These are phyloP conservation scores for Gleditsia sinensis DNA, from an alignment of 306 rosid species.

Conservation along the genomic window DNA sequence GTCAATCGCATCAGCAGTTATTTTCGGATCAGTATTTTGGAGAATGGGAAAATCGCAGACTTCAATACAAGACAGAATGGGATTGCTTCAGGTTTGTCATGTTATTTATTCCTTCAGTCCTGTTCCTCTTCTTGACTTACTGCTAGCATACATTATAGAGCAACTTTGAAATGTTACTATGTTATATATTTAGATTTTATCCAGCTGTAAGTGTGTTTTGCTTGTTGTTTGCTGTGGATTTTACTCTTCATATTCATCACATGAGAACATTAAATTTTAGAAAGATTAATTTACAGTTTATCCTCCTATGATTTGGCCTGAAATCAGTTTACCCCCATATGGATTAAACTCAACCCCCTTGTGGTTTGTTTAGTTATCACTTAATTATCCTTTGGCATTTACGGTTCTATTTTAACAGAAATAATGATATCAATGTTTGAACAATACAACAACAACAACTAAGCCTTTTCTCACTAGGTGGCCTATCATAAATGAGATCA, in stretches of 20 bases:
- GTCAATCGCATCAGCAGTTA: slow-evolving; percentile 93
- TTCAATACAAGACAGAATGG: slow-evolving; percentile 97
- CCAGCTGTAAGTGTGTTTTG: background rate
- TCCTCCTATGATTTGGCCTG: background rate
- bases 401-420: background rate
- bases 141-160: slow-evolving; percentile 12
- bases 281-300: background rate
- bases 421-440: background rate
- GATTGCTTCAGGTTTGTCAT: slow-evolving; percentile 90
- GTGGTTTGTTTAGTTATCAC: background rate
- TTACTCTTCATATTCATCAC: background rate
- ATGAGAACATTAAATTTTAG: background rate
- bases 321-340: background rate
- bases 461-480: too few species aligned
- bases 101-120: slow-evolving; percentile 26
- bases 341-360: background rate
- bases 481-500: too few species aligned
- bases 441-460: too few species aligned
- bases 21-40: slow-evolving; percentile 99
- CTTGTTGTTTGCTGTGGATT: background rate
- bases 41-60: slow-evolving; percentile 97
- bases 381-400: background rate
- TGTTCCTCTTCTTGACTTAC: background rate
- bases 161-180: slow-evolving; percentile 16
- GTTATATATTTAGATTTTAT: slow-evolving; percentile 15